Evolutionary conservation across 2,329 filamentous ascomycete species (phyloP).

Genomic region (Curvularia sp.): DNA sequence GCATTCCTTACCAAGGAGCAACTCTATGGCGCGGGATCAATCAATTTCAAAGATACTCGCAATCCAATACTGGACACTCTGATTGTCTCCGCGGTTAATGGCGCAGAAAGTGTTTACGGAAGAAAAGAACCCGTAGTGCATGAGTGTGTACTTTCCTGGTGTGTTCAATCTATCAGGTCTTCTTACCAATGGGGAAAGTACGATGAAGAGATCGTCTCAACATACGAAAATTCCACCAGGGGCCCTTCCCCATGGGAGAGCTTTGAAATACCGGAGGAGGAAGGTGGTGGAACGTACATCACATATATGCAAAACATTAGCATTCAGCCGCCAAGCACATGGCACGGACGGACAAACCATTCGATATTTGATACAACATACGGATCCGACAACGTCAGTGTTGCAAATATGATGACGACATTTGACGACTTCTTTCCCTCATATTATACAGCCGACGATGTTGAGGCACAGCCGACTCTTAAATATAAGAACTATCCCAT

Average conservation of each 20-base stretch:
- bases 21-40: conserved; percentile 22
- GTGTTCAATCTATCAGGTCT: conserved; percentile 37
- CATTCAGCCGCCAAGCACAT: conserved; percentile 3
- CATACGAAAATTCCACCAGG: conserved; percentile 9
- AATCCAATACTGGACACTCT: conserved; percentile 30
- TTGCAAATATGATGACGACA: not conserved
- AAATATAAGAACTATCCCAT: conserved; percentile 10
- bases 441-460: conserved; percentile 9
- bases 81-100: conserved; percentile 15
- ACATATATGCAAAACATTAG: conserved; percentile 23
- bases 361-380: no score
- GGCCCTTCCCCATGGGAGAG: conserved; percentile 25
- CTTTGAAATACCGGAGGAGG: not conserved
- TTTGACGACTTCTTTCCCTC: conserved; percentile 39
- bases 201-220: conserved; percentile 22
- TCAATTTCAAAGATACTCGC: conserved; percentile 28
- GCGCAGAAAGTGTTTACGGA: conserved; percentile 10
- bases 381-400: conserved; percentile 16
- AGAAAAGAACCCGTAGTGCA: conserved; percentile 19
- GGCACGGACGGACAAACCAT: no score
- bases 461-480: not conserved
- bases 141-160: conserved; percentile 39
- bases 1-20: not conserved
- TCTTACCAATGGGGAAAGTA: conserved; percentile 31
- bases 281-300: not conserved